phyloP scores from a whole-genome alignment of 805 yeast species.

The Komagataella mondaviorum region DNA sequence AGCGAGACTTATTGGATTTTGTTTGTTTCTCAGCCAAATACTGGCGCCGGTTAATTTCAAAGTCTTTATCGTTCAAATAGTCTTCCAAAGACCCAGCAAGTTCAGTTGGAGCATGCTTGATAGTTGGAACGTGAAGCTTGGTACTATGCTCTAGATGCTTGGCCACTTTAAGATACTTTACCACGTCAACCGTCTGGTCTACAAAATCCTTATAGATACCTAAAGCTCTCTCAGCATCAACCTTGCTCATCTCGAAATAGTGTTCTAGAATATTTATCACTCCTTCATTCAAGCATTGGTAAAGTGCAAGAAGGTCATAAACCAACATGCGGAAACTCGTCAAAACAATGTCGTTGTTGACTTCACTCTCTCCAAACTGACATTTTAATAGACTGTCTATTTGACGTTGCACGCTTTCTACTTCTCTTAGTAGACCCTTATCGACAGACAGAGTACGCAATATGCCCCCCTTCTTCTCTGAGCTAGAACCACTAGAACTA shows the following conservation, averaged over 20 bases:
- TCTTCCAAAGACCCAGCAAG: conserved; percentile 78
- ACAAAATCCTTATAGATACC: conserved; percentile 78
- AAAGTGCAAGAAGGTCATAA: conserved; percentile 76
- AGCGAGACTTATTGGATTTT: conserved; percentile 9
- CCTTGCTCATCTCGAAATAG: conserved; percentile 81
- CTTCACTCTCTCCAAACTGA: conserved; percentile 64
- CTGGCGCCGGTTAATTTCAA: conserved; percentile 67
- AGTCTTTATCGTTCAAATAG: conserved; percentile 75
- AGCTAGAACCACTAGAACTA: conserved; percentile 18
- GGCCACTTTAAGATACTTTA: conserved; percentile 77
- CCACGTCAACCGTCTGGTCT: conserved; percentile 75
- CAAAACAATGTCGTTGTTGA: conserved; percentile 71
- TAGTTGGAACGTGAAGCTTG: conserved; percentile 85
- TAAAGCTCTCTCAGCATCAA: conserved; percentile 79
- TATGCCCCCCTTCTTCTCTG: conserved; percentile 38
- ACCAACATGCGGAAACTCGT: conserved; percentile 81
- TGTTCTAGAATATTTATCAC: conserved; percentile 89
- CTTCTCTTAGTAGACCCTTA: conserved; percentile 72
- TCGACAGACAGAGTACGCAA: conserved; percentile 54
- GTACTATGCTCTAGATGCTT: conserved; percentile 80
- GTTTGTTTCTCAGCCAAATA: conserved; percentile 55
- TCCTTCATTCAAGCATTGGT: conserved; percentile 89
- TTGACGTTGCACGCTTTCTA: conserved; percentile 75
- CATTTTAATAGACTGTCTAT: conserved; percentile 65
- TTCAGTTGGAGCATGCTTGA: conserved; percentile 95